These are phyloP conservation scores for Xylaria sp. DNA, from an alignment of 2,329 filamentous ascomycete species.

Conservation along the genomic window DNA sequence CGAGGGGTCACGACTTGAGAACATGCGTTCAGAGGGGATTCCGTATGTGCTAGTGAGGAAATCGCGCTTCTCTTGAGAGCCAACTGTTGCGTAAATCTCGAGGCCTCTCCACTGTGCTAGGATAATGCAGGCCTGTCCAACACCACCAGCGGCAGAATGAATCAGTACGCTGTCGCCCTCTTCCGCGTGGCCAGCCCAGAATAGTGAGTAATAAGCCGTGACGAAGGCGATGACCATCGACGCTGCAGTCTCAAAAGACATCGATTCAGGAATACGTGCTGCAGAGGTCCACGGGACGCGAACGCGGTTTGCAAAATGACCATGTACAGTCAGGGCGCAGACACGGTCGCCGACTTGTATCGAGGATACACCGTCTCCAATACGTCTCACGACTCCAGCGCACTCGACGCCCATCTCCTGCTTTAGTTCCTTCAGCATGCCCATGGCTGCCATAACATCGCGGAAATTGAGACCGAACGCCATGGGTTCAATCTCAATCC, in stretches of 20 bases:
- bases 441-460: conserved; percentile 32
- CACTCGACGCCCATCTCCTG: conserved; percentile 35
- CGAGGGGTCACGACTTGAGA: conserved; percentile 36
- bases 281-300: conserved; percentile 5
- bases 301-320: conserved; percentile 23
- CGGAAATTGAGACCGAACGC: conserved; percentile 36
- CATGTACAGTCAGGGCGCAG: conserved; percentile 11
- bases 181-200: conserved; percentile 11
- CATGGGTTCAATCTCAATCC: conserved; percentile 26
- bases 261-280: conserved; percentile 27
- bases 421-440: conserved; percentile 24
- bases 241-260: conserved; percentile 34
- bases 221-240: conserved; percentile 26
- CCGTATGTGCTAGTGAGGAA: conserved; percentile 29
- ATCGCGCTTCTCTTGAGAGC: conserved; percentile 31
- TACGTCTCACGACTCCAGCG: conserved; percentile 33
- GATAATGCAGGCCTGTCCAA: conserved; percentile 35
- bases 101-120: conserved; percentile 33
- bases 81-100: conserved; percentile 37
- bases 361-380: conserved; percentile 19
- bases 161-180: conserved; percentile 36
- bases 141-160: conserved; percentile 38
- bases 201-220: conserved; percentile 27
- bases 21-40: conserved; percentile 35
- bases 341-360: conserved; percentile 37